These are phyloP conservation scores for Fagus crenata DNA, from an alignment of 306 rosid genomes.

Conservation along the genomic window DNA sequence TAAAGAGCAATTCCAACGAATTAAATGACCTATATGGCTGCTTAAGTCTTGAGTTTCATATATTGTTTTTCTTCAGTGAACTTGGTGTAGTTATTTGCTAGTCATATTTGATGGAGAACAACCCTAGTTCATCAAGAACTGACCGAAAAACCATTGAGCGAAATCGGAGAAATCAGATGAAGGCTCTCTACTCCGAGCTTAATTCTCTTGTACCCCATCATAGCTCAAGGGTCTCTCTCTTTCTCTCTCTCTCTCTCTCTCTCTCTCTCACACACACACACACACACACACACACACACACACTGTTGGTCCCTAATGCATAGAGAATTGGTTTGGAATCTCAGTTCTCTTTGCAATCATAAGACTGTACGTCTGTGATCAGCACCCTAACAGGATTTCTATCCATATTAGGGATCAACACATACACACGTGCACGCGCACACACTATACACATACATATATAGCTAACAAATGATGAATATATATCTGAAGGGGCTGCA, in stretches of 20 bases:
- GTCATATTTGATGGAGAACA: slow-evolving; percentile 41
- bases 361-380: no score
- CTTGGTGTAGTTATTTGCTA: background rate
- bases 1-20: slow-evolving; percentile 11
- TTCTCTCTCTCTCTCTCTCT: background rate
- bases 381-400: no score
- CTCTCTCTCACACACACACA: no score
- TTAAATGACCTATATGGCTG: background rate
- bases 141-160: slow-evolving; percentile 66
- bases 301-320: no score
- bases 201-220: slow-evolving; percentile 59
- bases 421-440: background rate
- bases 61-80: background rate
- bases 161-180: slow-evolving; percentile 72
- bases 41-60: background rate
- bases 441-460: background rate
- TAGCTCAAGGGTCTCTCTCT: slow-evolving; percentile 39
- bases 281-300: no score
- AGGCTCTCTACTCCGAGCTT: slow-evolving; percentile 55
- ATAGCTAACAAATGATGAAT: background rate
- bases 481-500: slow-evolving; percentile 18
- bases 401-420: no score
- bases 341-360: no score
- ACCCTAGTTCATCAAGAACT: slow-evolving; percentile 55
- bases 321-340: no score